phyloP scores from a whole-genome alignment of 805 yeast species.

The Saccharomycopsis sp. region DNA sequence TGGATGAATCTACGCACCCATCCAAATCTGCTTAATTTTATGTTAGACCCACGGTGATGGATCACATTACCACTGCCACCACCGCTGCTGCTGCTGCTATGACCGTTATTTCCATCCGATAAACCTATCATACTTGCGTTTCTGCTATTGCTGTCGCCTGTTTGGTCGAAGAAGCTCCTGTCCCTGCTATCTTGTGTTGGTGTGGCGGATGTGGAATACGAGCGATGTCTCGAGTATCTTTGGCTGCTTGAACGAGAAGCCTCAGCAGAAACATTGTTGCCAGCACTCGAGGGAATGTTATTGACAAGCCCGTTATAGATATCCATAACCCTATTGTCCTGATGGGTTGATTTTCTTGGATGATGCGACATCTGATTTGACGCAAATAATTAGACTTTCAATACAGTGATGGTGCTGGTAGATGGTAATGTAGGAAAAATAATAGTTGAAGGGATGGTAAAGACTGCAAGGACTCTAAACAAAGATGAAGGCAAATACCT shows the following conservation, averaged over 20 bases:
- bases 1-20: constrained; percentile 20
- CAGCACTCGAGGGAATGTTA: neutral
- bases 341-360: neutral
- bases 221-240: constrained; percentile 7
- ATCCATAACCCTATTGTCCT: constrained; percentile 1
- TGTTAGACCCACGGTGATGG: neutral
- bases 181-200: neutral
- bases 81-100: neutral
- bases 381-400: no score
- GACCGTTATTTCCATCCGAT: neutral
- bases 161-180: neutral
- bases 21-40: constrained; percentile 15
- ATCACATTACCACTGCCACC: neutral
- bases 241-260: neutral
- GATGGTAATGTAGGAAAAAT: no score
- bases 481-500: no score
- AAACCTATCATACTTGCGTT: neutral
- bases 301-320: neutral
- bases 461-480: no score
- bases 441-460: no score
- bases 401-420: no score
- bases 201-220: constrained; percentile 14
- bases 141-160: neutral
- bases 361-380: neutral
- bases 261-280: neutral